These are phyloP conservation scores for Groenewaldozyma sp. DNA, from an alignment of 1,139 yeast genomes.

Conservation along the genomic window DNA sequence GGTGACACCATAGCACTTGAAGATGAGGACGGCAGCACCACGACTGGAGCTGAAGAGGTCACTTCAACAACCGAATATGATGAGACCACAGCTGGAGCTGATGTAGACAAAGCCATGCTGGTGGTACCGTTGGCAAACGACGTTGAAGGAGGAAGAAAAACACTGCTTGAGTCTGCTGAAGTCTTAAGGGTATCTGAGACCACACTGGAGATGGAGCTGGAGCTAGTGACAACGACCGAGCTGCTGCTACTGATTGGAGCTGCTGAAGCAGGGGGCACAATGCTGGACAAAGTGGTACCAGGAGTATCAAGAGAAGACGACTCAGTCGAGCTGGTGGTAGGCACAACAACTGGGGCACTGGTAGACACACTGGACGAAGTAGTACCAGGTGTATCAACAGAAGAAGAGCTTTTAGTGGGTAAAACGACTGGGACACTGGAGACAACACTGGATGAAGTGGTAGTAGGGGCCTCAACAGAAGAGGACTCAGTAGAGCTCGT, in stretches of 20 bases:
- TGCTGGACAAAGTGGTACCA: not conserved
- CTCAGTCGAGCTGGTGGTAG: conserved; percentile 5
- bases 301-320: conserved; percentile 1
- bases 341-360: not conserved
- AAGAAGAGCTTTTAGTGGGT: not conserved
- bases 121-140: too few relatives aligned
- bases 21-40: conserved; percentile 6
- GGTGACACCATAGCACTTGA: conserved; percentile 6
- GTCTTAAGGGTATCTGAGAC: conserved; percentile 5
- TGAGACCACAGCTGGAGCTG: conserved; percentile 6
- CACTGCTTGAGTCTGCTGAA: too few relatives aligned
- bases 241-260: conserved; percentile 1
- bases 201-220: conserved; percentile 8
- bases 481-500: conserved; percentile 3
- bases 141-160: too few relatives aligned
- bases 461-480: too few relatives aligned
- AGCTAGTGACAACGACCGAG: conserved; percentile 5
- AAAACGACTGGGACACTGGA: not conserved
- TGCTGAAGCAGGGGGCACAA: not conserved
- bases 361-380: too few relatives aligned
- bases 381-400: conserved; percentile 6
- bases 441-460: too few relatives aligned
- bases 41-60: conserved; percentile 7
- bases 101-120: too few relatives aligned
- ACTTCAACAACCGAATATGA: conserved; percentile 9